phyloP scores from a whole-genome alignment of 768 basidiomycete species.

The Crepidotus variabilis region DNA sequence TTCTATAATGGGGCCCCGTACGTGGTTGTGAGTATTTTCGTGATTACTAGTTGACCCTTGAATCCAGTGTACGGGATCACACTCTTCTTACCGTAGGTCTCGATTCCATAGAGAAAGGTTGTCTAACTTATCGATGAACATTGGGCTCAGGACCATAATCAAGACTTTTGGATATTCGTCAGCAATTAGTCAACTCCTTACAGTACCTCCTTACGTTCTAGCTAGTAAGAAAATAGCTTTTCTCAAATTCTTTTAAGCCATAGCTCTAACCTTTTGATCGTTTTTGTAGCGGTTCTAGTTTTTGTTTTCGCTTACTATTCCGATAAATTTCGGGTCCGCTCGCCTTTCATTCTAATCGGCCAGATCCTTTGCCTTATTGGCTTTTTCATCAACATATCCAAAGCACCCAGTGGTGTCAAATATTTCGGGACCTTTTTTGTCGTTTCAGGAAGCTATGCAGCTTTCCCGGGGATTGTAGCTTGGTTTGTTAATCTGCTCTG shows the following conservation, averaged over 20 bases:
- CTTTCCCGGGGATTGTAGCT: conserved; percentile 55
- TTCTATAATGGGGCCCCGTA: conserved; percentile 56
- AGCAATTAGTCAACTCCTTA: conserved; percentile 59
- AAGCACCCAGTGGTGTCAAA: conserved; percentile 48
- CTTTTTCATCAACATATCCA: conserved; percentile 60
- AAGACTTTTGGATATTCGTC: conserved; percentile 57
- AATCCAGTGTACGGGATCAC: conserved; percentile 63
- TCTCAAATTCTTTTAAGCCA: neutral
- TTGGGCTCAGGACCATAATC: neutral
- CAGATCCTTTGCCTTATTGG: conserved; percentile 51
- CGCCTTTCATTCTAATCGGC: conserved; percentile 53
- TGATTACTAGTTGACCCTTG: neutral
- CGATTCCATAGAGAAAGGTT: neutral
- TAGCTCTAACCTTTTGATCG: neutral
- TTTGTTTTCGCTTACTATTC: conserved; percentile 53
- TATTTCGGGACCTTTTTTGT: conserved; percentile 73
- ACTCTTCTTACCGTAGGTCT: conserved; percentile 62
- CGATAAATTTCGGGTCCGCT: conserved; percentile 53
- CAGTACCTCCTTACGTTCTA: conserved; percentile 62
- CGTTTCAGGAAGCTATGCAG: conserved; percentile 59
- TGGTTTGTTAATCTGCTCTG: conserved; percentile 39
- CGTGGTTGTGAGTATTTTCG: conserved; percentile 21
- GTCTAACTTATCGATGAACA: neutral
- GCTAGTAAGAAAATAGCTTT: conserved; percentile 41
- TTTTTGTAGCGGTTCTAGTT: conserved; percentile 44